phyloP scores from a whole-genome alignment of 176 grass and related monocot genomes.

The Eremochloa ophiuroides region DNA sequence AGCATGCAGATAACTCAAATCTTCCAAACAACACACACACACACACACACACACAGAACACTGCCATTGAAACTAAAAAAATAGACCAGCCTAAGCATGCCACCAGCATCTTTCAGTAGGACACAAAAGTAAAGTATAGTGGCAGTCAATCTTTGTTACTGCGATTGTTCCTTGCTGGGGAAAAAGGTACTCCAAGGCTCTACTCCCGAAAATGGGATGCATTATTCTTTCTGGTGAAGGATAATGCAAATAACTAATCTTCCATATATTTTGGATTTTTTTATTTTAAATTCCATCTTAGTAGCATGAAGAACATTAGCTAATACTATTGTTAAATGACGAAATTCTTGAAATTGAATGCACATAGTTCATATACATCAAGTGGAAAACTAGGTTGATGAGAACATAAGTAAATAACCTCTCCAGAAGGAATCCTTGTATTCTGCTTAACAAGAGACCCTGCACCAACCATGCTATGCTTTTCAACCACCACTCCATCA shows the following conservation, averaged over 20 bases:
- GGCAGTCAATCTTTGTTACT: neutral
- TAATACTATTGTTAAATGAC: neutral
- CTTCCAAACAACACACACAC: neutral
- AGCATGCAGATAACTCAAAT: neutral
- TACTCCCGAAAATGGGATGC: neutral
- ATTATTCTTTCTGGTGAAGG: neutral
- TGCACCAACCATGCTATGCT: constrained; percentile 84
- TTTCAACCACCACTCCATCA: constrained; percentile 91
- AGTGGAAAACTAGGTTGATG: neutral
- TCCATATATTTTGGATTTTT: neutral
- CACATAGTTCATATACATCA: neutral
- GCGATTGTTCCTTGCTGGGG: neutral
- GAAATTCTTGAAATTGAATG: neutral
- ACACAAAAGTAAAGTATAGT: neutral
- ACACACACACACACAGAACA: neutral
- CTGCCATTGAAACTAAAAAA: neutral
- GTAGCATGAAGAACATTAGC: neutral
- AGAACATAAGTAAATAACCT: constrained; percentile 54
- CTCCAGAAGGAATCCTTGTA: constrained; percentile 82
- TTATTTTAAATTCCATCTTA: neutral
- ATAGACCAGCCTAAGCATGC: neutral
- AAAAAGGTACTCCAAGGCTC: neutral
- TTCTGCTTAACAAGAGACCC: constrained; percentile 93
- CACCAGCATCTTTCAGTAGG: neutral
- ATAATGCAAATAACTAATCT: neutral